Base-by-base conservation (phyloP, 495 filamentous ascomycete species). In the Penicillium atrosanguineum region DNA sequence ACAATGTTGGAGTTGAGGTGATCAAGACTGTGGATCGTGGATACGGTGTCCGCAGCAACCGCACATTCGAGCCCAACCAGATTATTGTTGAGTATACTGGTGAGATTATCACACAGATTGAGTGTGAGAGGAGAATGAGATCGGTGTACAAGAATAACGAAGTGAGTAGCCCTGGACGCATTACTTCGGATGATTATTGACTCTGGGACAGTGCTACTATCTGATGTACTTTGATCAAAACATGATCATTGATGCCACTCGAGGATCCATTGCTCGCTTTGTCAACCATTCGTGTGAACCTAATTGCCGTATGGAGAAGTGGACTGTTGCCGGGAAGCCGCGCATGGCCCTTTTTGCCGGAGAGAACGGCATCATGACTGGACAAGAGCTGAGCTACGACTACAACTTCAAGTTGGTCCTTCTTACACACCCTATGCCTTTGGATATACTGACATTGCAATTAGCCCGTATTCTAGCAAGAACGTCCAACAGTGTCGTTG, bases 71-170 rank as follows among this genome's bases (percentile, higher is more conserved):
- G 37, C 81, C 92, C 0, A 85, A 91, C 61, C 91, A 97, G 74
- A 95, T 98, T 67, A 96, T 98, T 62, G 90, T 97, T 70, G 94
- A 98, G 65, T 98, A 98, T 65, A 90, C 90, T 7, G 94, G 94
- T 36, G 94, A 98, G 72, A 96, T 98, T 51, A 93, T 98, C 63
- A 95, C 91, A 0, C 89, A 93, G 59, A 84, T 86, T 34, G 95
- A 97, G 68, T 94, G 91, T 62, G 91, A 98, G 60, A 83, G 86
- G 47, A 84, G 94, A 36, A 96, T 97, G 93, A 87, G 87, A 50
- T 84, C 90, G 50, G 80, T 86, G 36, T 98, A 98, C 72, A 91
- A 92, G 66, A 83, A 96, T 61, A 92, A 95, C 52, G 85, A 93
- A 71, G 92, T 96, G 66, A 65, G 84, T 66, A 44, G 19, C 26